These are phyloP conservation scores for Hygrophoropsis aurantiaca DNA, from an alignment of 768 basidiomycete species.

Conservation along the genomic window DNA sequence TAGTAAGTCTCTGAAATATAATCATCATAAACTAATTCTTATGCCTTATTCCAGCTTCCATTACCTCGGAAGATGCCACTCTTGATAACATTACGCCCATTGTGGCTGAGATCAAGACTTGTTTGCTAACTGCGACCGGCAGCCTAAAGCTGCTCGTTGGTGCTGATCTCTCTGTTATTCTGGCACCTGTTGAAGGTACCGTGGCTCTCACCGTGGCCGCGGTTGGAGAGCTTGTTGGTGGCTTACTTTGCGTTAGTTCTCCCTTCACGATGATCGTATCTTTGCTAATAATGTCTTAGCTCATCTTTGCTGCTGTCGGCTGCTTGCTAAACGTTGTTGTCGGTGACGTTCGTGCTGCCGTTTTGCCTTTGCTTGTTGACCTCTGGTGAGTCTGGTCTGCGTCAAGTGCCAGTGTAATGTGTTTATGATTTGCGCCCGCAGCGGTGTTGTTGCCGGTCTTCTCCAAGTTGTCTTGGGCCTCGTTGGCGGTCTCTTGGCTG, in stretches of 20 bases:
- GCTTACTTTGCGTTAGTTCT: slow-evolving; percentile 20
- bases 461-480: no score
- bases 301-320: slow-evolving; percentile 25
- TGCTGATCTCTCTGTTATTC: slow-evolving; percentile 18
- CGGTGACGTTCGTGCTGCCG: slow-evolving; percentile 5
- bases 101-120: slow-evolving; percentile 20
- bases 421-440: no score
- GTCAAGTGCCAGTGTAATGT: no score
- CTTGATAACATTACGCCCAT: slow-evolving; percentile 16
- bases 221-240: slow-evolving; percentile 23
- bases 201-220: slow-evolving; percentile 24
- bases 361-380: slow-evolving; percentile 16
- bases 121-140: slow-evolving; percentile 19
- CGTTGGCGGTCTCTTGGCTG: no score
- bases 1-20: no score
- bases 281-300: slow-evolving; percentile 9
- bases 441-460: no score
- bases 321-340: slow-evolving; percentile 19
- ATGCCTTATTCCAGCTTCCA: slow-evolving; percentile 18
- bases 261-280: no score
- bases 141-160: slow-evolving; percentile 26
- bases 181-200: slow-evolving; percentile 20
- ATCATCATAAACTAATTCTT: neutral
- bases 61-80: slow-evolving; percentile 23
- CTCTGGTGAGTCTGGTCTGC: slow-evolving; percentile 17